Evolutionary conservation across 2,329 filamentous ascomycete species (phyloP).

Genomic region (Talaromyces pinophilus): DNA sequence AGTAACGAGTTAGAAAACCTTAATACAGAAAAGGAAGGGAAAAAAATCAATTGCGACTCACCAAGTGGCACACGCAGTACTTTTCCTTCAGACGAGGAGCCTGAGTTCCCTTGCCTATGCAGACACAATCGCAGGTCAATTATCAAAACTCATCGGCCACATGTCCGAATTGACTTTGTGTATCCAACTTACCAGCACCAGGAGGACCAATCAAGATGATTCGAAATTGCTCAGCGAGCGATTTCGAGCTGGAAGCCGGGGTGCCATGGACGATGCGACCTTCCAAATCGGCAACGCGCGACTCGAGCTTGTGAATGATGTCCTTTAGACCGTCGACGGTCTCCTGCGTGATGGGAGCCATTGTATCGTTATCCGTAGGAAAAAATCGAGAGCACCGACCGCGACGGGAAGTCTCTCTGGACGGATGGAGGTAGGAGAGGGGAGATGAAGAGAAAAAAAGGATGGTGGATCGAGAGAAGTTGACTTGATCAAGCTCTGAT

Average conservation of each 20-base stretch:
- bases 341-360: slow-evolving; percentile 86
- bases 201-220: slow-evolving; percentile 98
- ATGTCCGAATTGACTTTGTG: not conserved
- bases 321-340: slow-evolving; percentile 78
- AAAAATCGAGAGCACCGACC: slow-evolving; percentile 15
- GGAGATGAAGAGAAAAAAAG: not conserved
- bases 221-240: slow-evolving; percentile 68
- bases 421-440: slow-evolving; percentile 17
- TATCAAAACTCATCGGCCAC: slow-evolving; percentile 26
- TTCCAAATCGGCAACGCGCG: slow-evolving; percentile 84
- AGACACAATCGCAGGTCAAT: slow-evolving; percentile 22
- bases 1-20: slow-evolving; percentile 19
- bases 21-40: not conserved
- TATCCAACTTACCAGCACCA: slow-evolving; percentile 72
- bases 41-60: slow-evolving; percentile 52
- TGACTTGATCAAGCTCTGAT: slow-evolving; percentile 17
- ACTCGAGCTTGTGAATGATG: slow-evolving; percentile 79
- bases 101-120: slow-evolving; percentile 93
- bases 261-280: slow-evolving; percentile 60
- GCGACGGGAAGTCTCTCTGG: slow-evolving; percentile 21
- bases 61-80: slow-evolving; percentile 95
- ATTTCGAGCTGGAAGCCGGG: slow-evolving; percentile 54
- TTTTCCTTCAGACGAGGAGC: slow-evolving; percentile 97
- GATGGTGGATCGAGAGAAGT: slow-evolving; percentile 9
- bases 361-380: slow-evolving; percentile 46